Evolutionary conservation across 2,329 filamentous ascomycete genomes (phyloP), one percentile per base, ranked within the genome.

Genomic region (Colletotrichum lini): DNA sequence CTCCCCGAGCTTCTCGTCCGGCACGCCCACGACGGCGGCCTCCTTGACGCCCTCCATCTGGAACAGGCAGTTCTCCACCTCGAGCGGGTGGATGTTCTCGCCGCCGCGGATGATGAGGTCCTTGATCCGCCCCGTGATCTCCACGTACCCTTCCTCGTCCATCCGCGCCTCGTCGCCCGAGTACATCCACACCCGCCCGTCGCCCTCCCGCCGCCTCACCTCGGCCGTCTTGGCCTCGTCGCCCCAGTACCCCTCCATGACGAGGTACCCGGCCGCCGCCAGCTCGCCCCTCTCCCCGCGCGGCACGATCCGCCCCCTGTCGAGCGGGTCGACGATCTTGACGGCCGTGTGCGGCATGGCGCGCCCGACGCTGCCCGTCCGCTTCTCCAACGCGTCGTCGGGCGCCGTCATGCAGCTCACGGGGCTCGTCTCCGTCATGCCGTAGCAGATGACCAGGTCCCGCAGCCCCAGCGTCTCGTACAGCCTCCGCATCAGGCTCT

Each of bases 101-200:
- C 96, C 96, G 38, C 94, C 96, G 35, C 94, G 90, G 79, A 98
- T 98, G 76, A 99, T 98, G 65, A 98, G 82, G 79, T 99, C 96
- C 82, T 98, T 98, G 78, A 98, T 96, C 18, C 95, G 88, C 3
- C 95, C 94, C 0, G 95, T 98, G 78, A 98, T 98, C 75, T 89
- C 89, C 2, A 98, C 89, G 79, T 95, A 98, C 2, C 96, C 96
- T 38, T 95, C 87, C 5, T 82, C 85, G 72, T 97, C 94, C 89
- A 98, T 97, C 63, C 85, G 84, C 2, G 95, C 96, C 84, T 98
- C 96, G 78, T 99, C 96, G 23, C 96, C 96, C 0, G 93, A 97
- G 81, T 93, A 87, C 93, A 98, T 96, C 96, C 96, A 98, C 56
- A 86, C 88, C 7, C 86, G 86, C 0, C 86, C 80, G 12, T 87